phyloP scores from a whole-genome alignment of 1,284 basidiomycete genomes.

The Earliella scabrosa region DNA sequence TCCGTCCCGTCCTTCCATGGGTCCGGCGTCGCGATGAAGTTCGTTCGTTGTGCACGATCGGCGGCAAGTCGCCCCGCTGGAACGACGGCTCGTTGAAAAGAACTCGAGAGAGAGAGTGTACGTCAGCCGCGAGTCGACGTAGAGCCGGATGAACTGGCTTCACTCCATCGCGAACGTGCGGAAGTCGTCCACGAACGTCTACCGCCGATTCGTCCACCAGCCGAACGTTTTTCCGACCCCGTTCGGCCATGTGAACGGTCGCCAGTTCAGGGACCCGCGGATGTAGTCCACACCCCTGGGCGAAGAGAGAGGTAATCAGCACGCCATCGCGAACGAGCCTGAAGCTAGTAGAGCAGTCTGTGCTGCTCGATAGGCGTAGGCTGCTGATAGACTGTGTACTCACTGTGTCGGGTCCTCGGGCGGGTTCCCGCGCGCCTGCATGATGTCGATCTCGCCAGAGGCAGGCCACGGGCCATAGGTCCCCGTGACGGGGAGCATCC shows the following conservation, averaged over 20 bases:
- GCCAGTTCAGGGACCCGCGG: constrained; percentile 84
- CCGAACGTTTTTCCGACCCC: constrained; percentile 77
- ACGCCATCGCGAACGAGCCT: too few species aligned
- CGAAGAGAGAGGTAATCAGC: constrained; percentile 7
- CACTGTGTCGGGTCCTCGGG: constrained; percentile 70
- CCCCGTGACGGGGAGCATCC: constrained; percentile 84
- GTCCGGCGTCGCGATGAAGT: constrained; percentile 66
- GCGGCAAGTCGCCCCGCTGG: constrained; percentile 76
- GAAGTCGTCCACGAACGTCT: constrained; percentile 70
- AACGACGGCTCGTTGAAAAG: constrained; percentile 81
- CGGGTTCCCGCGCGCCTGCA: constrained; percentile 79
- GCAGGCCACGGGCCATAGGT: constrained; percentile 86
- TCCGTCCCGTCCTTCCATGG: constrained; percentile 64
- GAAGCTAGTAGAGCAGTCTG: background rate
- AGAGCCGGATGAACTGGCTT: constrained; percentile 79
- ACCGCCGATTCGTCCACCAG: constrained; percentile 71
- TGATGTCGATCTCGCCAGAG: constrained; percentile 83
- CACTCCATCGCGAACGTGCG: constrained; percentile 86
- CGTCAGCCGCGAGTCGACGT: constrained; percentile 77
- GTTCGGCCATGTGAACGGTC: constrained; percentile 76
- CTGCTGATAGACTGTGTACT: constrained; percentile 32
- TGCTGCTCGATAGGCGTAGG: constrained; percentile 13
- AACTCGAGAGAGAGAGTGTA: constrained; percentile 66
- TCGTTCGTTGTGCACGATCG: constrained; percentile 74
- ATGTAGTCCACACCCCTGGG: constrained; percentile 76